These are phyloP conservation scores for Triticum urartu DNA, from an alignment of 176 grass and related monocot species.

Conservation along the genomic window DNA sequence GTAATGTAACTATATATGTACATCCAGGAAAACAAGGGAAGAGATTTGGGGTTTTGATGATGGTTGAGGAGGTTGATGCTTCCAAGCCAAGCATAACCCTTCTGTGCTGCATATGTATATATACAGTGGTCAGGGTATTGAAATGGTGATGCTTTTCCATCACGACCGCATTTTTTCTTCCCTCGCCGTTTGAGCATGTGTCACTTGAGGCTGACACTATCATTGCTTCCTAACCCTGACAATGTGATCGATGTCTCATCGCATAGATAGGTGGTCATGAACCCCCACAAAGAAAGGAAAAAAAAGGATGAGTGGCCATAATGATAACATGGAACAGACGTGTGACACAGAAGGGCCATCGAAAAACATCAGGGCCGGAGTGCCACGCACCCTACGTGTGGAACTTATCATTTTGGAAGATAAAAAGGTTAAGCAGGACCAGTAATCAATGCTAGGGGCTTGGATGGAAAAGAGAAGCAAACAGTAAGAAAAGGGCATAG, in stretches of 20 bases:
- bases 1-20: neutral
- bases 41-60: neutral
- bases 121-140: neutral
- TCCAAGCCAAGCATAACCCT: conserved; percentile 32
- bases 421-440: too few relatives aligned
- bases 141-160: neutral
- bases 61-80: conserved; percentile 14
- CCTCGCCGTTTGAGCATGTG: neutral
- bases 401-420: too few relatives aligned
- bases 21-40: neutral
- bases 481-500: too few relatives aligned
- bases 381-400: too few relatives aligned
- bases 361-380: too few relatives aligned
- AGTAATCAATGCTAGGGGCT: too few relatives aligned
- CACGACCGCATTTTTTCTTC: neutral
- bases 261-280: conserved; percentile 8
- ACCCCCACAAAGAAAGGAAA: too few relatives aligned
- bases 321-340: neutral
- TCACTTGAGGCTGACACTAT: neutral
- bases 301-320: too few relatives aligned
- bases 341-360: too few relatives aligned
- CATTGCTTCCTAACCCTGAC: neutral
- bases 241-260: conserved; percentile 13
- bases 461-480: too few relatives aligned
- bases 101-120: neutral